Evolutionary conservation across 805 yeast genomes (phyloP).

Genomic region (Yarrowia sp.): DNA sequence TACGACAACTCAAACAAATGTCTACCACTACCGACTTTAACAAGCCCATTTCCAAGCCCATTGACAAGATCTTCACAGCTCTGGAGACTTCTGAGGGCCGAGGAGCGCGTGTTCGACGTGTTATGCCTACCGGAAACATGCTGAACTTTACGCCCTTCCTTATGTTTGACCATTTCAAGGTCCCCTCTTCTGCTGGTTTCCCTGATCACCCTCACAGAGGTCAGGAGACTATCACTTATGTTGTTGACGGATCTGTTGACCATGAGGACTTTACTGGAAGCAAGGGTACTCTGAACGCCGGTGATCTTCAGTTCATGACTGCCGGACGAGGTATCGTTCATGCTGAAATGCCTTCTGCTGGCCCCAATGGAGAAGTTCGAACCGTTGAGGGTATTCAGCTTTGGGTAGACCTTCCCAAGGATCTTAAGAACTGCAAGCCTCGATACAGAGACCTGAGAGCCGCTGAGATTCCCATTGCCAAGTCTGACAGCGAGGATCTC

Average conservation of each 20-base stretch:
- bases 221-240: conserved; percentile 74
- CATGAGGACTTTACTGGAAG: conserved; percentile 88
- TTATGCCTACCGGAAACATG: conserved; percentile 71
- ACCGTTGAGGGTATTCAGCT: conserved; percentile 69
- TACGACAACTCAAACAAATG: conserved; percentile 10
- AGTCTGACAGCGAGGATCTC: conserved; percentile 65
- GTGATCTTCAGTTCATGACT: conserved; percentile 91
- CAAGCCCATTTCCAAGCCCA: conserved; percentile 2
- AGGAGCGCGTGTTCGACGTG: conserved; percentile 84
- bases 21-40: background rate
- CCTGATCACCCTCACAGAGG: conserved; percentile 87
- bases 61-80: conserved; percentile 54
- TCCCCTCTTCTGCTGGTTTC: conserved; percentile 69
- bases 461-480: conserved; percentile 72
- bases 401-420: conserved; percentile 82
- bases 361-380: conserved; percentile 54
- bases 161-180: conserved; percentile 78
- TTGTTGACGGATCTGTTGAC: conserved; percentile 68
- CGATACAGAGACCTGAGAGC: conserved; percentile 76
- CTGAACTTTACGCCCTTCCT: conserved; percentile 81
- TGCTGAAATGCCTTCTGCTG: conserved; percentile 78
- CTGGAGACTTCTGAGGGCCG: conserved; percentile 80
- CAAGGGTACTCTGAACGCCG: conserved; percentile 73
- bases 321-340: conserved; percentile 89
- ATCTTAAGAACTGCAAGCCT: conserved; percentile 68